Percentiles rank a stretch among this genome's conserved stretches.
Conservation (phyloP, 495 filamentous ascomycete species). For the Tirmania nivea region DNA sequence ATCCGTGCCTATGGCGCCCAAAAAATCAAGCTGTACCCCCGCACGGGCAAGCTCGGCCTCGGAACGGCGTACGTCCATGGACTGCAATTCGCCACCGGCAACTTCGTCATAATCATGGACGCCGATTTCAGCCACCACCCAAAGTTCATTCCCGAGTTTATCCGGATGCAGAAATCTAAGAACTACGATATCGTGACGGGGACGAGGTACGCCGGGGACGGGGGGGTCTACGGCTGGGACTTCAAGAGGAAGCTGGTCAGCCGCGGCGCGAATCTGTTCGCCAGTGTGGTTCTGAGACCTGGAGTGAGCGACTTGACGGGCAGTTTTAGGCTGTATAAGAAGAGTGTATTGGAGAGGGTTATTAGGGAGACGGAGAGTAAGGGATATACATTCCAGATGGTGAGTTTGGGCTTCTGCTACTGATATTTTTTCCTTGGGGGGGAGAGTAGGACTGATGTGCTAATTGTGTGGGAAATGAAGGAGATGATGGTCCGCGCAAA, state of each 20-base stretch:
- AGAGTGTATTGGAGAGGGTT: constrained; percentile 66
- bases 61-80: constrained; percentile 96
- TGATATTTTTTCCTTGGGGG: constrained; percentile 21
- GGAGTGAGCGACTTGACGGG: constrained; percentile 95
- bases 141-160: constrained; percentile 19
- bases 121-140: constrained; percentile 92
- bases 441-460: not conserved
- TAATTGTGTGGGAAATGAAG: no score
- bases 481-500: constrained; percentile 56
- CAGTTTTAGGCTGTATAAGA: constrained; percentile 87
- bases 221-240: constrained; percentile 95
- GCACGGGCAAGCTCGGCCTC: constrained; percentile 82
- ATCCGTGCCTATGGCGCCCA: constrained; percentile 52
- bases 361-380: constrained; percentile 78
- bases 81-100: constrained; percentile 64
- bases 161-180: constrained; percentile 22
- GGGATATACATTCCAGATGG: constrained; percentile 96
- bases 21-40: constrained; percentile 64
- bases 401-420: constrained; percentile 36
- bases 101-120: constrained; percentile 98
- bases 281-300: constrained; percentile 78
- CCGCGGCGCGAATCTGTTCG: constrained; percentile 82
- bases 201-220: constrained; percentile 73
- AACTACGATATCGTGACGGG: constrained; percentile 93
- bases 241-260: constrained; percentile 85